Conservation (phyloP, 371 early-diverging fungal genomes). For the Mortierella sp. region DNA sequence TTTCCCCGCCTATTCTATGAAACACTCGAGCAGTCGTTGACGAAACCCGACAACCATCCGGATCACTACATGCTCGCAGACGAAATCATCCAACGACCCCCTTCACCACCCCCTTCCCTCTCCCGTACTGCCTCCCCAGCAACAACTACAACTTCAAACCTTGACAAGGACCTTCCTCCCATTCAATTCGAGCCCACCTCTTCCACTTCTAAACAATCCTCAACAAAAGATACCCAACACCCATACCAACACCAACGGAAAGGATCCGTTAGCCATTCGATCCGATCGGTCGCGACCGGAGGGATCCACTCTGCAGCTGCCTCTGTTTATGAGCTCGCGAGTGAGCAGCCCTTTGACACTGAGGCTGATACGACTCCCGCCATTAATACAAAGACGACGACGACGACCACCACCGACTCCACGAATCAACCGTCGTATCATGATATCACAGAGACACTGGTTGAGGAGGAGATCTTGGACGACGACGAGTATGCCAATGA, state of each 20-base stretch:
- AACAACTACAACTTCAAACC: conserved; percentile 4
- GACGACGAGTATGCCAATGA: conserved; percentile 33
- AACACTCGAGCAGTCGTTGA: conserved; percentile 32
- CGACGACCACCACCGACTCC: background rate
- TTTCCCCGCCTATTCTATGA: background rate
- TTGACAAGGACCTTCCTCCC: conserved; percentile 32
- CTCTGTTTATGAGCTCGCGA: conserved; percentile 53
- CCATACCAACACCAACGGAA: conserved; percentile 20
- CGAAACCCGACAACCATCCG: conserved; percentile 37
- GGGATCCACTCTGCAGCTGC: conserved; percentile 33
- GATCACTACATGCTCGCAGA: conserved; percentile 39
- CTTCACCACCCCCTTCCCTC: conserved; percentile 20
- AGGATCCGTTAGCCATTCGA: conserved; percentile 31
- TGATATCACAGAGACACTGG: conserved; percentile 35
- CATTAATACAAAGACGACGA: background rate
- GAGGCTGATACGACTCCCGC: background rate
- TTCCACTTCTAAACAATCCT: background rate
- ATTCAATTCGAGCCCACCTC: background rate
- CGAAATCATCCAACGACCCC: conserved; percentile 42
- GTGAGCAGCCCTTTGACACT: conserved; percentile 16
- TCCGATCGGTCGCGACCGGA: conserved; percentile 32
- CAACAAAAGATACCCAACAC: background rate
- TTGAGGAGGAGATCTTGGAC: conserved; percentile 39
- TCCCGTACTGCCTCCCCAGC: conserved; percentile 11
- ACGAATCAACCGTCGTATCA: conserved; percentile 9